Base-by-base conservation (phyloP, 2,329 filamentous ascomycete genomes). In the Apiospora saccharicola region DNA sequence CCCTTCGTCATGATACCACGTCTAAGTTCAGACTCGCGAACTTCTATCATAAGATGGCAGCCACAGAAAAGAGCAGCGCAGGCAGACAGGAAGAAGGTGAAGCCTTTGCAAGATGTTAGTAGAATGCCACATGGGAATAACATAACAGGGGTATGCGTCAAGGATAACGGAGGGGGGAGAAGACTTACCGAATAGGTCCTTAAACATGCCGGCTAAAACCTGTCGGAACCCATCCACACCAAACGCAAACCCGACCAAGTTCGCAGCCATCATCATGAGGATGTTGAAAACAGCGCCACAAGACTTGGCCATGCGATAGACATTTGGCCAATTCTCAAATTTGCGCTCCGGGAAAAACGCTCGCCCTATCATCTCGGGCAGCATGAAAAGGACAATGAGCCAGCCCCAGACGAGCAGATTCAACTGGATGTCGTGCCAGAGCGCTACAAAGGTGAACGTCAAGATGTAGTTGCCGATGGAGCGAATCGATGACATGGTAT, bases 401-500 rank as follows among this genome's bases (percentile, higher is more conserved):
- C 96, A 99, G 41, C 96, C 96, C 96, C 96, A 99, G 81, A 97
- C 92, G 44, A 99, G 88, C 51, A 99, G 86, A 13, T 93, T 90
- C 43, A 98, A 89, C 83, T 97, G 92, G 79, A 99, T 97, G 78
- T 99, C 96, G 83, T 99, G 96, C 96, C 96, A 99, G 41, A 99
- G 86, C 0, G 96, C 97, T 34, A 99, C 96, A 78, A 99, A 99
- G 0, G 95, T 98, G 81, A 99, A 99, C 44, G 98, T 94, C 5
- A 92, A 84, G 2, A 97, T 85, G 80, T 94, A 96, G 72, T 96
- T 98, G 70, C 90, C 78, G 2, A 96, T 86, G 0, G 91, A 91
- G 22, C 89, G 85, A 64, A 87, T 90, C 26, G 84, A 82, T 49
- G 84, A 82, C 43, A 82, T 75, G 78, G 85, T 82, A 71, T 76